Evolutionary conservation across 2,329 filamentous ascomycete genomes (phyloP).

Genomic region (Cladorrhinum sp.): DNA sequence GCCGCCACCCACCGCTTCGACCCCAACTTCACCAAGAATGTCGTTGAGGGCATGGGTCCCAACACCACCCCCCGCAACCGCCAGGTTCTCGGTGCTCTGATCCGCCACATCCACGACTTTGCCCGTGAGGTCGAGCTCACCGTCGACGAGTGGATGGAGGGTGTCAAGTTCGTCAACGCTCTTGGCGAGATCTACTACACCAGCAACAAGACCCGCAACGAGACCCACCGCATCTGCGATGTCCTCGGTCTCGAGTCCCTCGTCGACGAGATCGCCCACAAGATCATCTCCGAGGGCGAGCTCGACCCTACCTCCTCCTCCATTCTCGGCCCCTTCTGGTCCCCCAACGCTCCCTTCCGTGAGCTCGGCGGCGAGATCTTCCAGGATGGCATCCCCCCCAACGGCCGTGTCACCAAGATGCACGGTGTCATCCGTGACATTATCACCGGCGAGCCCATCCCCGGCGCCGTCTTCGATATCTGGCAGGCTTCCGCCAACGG

Average conservation of each 20-base stretch:
- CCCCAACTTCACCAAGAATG: conserved; percentile 70
- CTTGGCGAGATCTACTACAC: conserved; percentile 67
- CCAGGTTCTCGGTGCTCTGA: conserved; percentile 63
- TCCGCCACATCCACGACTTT: conserved; percentile 78
- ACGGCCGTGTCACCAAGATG: conserved; percentile 57
- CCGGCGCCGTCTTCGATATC: conserved; percentile 66
- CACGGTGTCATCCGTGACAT: conserved; percentile 58
- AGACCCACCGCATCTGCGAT: conserved; percentile 70
- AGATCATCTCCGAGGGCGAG: conserved; percentile 48
- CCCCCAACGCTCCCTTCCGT: conserved; percentile 65
- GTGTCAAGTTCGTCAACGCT: conserved; percentile 56
- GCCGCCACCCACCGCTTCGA: conserved; percentile 55
- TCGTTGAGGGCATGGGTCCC: conserved; percentile 72
- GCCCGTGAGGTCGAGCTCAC: conserved; percentile 76
- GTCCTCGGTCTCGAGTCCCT: conserved; percentile 72
- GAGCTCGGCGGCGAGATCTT: conserved; percentile 69
- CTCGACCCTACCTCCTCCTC: conserved; percentile 66
- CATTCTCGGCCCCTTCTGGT: conserved; percentile 84
- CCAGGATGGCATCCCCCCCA: conserved; percentile 44
- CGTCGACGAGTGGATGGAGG: conserved; percentile 74
- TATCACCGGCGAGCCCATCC: conserved; percentile 60
- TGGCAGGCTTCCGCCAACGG: conserved; percentile 78
- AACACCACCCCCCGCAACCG: conserved; percentile 66
- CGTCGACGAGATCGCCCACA: conserved; percentile 79
- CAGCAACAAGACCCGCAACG: conserved; percentile 66